These are phyloP conservation scores for Capronia coronata DNA, from an alignment of 2,329 filamentous ascomycete species.

Conservation along the genomic window DNA sequence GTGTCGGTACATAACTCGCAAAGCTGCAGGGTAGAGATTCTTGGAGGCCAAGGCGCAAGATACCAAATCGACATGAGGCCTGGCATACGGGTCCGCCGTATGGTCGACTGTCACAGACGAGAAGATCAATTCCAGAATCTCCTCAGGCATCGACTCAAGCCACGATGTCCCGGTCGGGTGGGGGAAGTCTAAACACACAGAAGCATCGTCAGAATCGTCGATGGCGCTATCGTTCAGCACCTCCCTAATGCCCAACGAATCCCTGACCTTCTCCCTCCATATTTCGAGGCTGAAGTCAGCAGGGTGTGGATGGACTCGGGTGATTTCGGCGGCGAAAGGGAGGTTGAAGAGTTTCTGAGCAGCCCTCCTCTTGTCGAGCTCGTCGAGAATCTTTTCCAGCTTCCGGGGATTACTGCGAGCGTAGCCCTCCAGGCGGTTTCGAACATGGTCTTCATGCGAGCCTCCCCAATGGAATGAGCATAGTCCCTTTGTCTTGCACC, in stretches of 20 bases:
- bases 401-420: conserved; percentile 23
- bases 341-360: conserved; percentile 25
- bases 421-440: conserved; percentile 22
- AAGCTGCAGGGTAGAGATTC: conserved; percentile 63
- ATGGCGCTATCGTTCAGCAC: conserved; percentile 19
- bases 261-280: conserved; percentile 25
- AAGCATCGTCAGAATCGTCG: conserved; percentile 20
- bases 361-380: conserved; percentile 24
- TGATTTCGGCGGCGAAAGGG: conserved; percentile 22
- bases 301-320: conserved; percentile 15
- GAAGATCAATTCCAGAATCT: conserved; percentile 60
- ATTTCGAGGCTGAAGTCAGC: conserved; percentile 24
- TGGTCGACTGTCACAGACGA: conserved; percentile 67
- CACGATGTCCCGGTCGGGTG: conserved; percentile 2
- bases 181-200: background rate
- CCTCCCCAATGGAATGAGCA: conserved; percentile 22
- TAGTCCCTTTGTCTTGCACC: conserved; percentile 26
- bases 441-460: conserved; percentile 24
- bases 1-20: conserved; percentile 68
- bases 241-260: conserved; percentile 14
- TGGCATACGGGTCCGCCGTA: conserved; percentile 65
- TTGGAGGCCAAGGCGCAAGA: conserved; percentile 70
- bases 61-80: conserved; percentile 72
- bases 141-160: conserved; percentile 27
- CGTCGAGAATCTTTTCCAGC: conserved; percentile 26